Conservation (phyloP, 768 basidiomycete species). For the Dendrothele bispora region DNA sequence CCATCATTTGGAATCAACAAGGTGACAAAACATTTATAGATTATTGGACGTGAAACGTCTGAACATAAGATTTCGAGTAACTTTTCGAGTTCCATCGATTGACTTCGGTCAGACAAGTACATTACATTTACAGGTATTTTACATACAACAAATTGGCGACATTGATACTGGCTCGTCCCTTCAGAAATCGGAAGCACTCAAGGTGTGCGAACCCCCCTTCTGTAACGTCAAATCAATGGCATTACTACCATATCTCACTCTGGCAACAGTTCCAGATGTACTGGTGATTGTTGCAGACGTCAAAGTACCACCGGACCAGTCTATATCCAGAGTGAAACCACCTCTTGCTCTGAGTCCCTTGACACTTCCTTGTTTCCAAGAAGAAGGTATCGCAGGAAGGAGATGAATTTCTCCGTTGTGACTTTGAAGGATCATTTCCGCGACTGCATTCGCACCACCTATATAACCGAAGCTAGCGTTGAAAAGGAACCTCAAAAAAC, state of each 20-base stretch:
- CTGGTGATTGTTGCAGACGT: slow-evolving; percentile 5
- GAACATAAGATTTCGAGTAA: too few relatives aligned
- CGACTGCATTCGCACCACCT: slow-evolving; percentile 7
- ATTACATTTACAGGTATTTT: too few relatives aligned
- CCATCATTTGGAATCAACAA: too few relatives aligned
- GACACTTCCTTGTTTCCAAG: slow-evolving; percentile 7
- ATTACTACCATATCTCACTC: slow-evolving; percentile 2
- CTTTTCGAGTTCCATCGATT: too few relatives aligned
- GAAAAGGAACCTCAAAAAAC: not conserved
- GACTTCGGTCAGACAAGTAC: too few relatives aligned
- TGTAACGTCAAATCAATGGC: not conserved
- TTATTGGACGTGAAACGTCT: too few relatives aligned
- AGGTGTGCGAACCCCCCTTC: not conserved
- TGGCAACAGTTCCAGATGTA: slow-evolving; percentile 1
- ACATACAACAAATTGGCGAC: too few relatives aligned
- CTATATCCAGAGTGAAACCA: slow-evolving; percentile 8
- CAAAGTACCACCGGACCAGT: slow-evolving; percentile 9
- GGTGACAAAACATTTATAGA: too few relatives aligned
- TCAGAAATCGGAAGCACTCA: not conserved
- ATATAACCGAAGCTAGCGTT: not conserved
- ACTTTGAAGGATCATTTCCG: slow-evolving; percentile 14
- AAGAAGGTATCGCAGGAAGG: slow-evolving; percentile 12
- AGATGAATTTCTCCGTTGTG: slow-evolving; percentile 15
- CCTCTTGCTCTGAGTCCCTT: slow-evolving; percentile 13
- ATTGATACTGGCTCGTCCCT: too few relatives aligned